These are phyloP conservation scores for Scedosporium apiospermum DNA, from an alignment of 2,329 filamentous ascomycete species.

Conservation along the genomic window DNA sequence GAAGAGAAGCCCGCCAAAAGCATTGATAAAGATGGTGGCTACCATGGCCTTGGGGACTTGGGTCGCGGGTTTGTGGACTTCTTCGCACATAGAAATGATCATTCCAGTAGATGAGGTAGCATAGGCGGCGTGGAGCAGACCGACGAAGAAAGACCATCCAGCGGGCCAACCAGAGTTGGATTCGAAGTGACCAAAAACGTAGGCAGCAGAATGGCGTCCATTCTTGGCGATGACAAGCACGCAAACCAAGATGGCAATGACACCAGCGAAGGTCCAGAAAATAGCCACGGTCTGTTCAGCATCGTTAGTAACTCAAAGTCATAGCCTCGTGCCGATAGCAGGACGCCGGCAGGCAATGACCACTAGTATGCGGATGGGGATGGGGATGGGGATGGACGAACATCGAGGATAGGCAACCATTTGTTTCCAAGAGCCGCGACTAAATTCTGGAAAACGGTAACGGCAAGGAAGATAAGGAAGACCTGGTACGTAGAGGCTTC, in stretches of 20 bases:
- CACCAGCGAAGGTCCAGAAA: conserved; percentile 64
- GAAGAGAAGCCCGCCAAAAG: conserved; percentile 55
- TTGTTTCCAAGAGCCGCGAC: conserved; percentile 60
- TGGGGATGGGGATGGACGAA: conserved; percentile 19
- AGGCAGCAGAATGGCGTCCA: conserved; percentile 52
- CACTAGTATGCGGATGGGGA: background rate
- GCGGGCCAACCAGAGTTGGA: conserved; percentile 57
- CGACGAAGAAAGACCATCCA: conserved; percentile 66
- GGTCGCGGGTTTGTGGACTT: conserved; percentile 53
- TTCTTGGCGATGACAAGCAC: conserved; percentile 58
- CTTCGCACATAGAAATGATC: conserved; percentile 73
- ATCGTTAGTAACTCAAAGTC: background rate
- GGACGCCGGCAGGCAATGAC: background rate
- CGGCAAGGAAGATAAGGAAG: conserved; percentile 60
- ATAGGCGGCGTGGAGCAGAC: conserved; percentile 63
- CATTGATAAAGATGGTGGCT: conserved; percentile 56
- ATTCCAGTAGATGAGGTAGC: conserved; percentile 70
- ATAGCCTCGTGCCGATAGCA: conserved; percentile 5
- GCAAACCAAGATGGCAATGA: conserved; percentile 54
- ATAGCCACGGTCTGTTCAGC: conserved; percentile 55
- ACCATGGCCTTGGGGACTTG: conserved; percentile 70
- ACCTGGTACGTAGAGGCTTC: conserved; percentile 52
- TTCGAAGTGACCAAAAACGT: conserved; percentile 61
- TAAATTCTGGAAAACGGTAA: conserved; percentile 54
- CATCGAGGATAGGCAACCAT: conserved; percentile 59